These are phyloP conservation scores for Tricholoma terreum DNA, from an alignment of 768 basidiomycete species.

Conservation along the genomic window DNA sequence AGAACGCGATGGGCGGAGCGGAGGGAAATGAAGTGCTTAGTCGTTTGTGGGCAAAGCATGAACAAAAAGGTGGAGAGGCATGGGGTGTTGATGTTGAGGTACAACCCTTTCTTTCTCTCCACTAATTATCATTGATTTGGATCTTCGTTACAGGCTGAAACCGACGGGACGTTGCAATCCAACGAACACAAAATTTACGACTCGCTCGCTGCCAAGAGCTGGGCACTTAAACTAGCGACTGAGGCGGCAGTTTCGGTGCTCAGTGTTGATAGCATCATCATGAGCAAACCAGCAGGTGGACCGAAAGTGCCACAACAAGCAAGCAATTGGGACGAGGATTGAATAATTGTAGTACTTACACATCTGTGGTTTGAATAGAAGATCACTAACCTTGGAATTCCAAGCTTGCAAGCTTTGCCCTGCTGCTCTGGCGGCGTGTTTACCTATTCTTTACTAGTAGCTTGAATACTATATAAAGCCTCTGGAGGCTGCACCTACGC, in stretches of 20 bases:
- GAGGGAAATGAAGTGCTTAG: conserved; percentile 93
- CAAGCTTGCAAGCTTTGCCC: too few species aligned
- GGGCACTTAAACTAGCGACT: conserved; percentile 88
- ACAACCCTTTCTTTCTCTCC: conserved; percentile 11
- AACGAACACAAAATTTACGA: conserved; percentile 72
- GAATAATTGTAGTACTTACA: conserved; percentile 31
- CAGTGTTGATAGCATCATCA: conserved; percentile 96
- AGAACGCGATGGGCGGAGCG: conserved; percentile 90
- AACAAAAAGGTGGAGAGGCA: conserved; percentile 62
- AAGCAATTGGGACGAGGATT: conserved; percentile 86
- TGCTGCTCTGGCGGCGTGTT: too few species aligned
- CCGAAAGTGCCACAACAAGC: conserved; percentile 86
- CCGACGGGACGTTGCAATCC: conserved; percentile 71
- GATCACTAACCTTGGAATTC: neutral
- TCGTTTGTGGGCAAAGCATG: conserved; percentile 87
- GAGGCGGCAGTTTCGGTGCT: conserved; percentile 90
- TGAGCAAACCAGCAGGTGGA: conserved; percentile 90
- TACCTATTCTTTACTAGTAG: too few species aligned
- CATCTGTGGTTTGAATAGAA: neutral
- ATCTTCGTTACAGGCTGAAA: conserved; percentile 52
- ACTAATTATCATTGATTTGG: neutral
- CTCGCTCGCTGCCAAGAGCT: conserved; percentile 84
- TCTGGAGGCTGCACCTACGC: too few species aligned
- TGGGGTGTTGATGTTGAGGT: conserved; percentile 94
- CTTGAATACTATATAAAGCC: too few species aligned